A percentile compares a stretch with the other conserved stretches of the same genome.
These are phyloP conservation scores for Ceratocystis eucalypticola DNA, from an alignment of 2,329 filamentous ascomycete genomes.

Conservation along the genomic window DNA sequence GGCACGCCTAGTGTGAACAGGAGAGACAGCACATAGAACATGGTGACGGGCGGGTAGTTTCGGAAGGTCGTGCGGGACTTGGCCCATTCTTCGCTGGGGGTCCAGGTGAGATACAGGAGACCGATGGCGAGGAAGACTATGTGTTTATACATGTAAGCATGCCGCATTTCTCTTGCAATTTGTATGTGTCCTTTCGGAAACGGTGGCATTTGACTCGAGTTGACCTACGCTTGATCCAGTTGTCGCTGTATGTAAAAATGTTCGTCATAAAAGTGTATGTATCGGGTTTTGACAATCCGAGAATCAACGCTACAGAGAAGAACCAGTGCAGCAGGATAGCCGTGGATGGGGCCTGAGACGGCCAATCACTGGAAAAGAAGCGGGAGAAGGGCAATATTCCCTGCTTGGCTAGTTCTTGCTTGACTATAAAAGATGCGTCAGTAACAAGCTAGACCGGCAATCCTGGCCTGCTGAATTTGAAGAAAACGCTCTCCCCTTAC, in stretches of 20 bases:
- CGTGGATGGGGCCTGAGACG: conserved; percentile 36
- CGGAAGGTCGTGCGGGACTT: conserved; percentile 38
- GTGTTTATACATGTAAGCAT: conserved; percentile 27
- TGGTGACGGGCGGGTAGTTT: conserved; percentile 30
- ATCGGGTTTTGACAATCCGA: conserved; percentile 8
- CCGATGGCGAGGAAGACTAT: conserved; percentile 43
- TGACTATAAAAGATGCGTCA: conserved; percentile 26
- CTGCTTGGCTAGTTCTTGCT: conserved; percentile 56
- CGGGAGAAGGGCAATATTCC: conserved; percentile 51
- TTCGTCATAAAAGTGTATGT: conserved; percentile 17
- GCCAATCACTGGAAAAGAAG: conserved; percentile 56
- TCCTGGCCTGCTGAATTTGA: neutral
- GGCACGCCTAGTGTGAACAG: conserved; percentile 40
- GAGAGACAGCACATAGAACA: conserved; percentile 39
- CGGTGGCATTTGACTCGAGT: conserved; percentile 30
- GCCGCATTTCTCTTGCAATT: too few species aligned
- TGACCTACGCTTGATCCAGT: conserved; percentile 44
- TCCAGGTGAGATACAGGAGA: conserved; percentile 39
- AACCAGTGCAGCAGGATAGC: conserved; percentile 16
- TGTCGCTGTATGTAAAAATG: conserved; percentile 30
- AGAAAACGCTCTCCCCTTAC: conserved; percentile 24
- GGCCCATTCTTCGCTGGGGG: conserved; percentile 38
- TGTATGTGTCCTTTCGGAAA: too few species aligned
- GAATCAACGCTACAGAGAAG: conserved; percentile 14
- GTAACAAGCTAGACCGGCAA: neutral